These are phyloP conservation scores for Durotheca rogersii DNA, from an alignment of 495 filamentous ascomycete species.

Conservation along the genomic window DNA sequence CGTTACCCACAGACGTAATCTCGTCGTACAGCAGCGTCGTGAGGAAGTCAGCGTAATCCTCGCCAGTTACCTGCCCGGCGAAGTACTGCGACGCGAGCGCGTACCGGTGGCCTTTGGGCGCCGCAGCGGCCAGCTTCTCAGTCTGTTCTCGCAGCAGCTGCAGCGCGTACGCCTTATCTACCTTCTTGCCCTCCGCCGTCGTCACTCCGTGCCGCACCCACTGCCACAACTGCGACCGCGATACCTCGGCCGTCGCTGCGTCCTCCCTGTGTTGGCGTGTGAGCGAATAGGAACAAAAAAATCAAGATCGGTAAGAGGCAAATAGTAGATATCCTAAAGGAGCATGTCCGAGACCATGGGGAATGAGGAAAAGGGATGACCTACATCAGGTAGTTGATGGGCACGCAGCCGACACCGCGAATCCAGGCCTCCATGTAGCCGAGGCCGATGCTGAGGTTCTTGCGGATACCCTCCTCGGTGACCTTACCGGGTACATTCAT, in stretches of 20 bases:
- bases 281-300: too few species aligned
- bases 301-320: too few species aligned
- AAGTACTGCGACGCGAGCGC: constrained; percentile 91
- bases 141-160: constrained; percentile 84
- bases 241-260: constrained; percentile 94
- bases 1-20: constrained; percentile 78
- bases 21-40: constrained; percentile 92
- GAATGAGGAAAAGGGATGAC: constrained; percentile 15
- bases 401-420: constrained; percentile 90
- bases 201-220: constrained; percentile 85
- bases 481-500: constrained; percentile 95
- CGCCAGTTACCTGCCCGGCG: constrained; percentile 86
- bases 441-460: constrained; percentile 96
- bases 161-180: constrained; percentile 88
- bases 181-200: constrained; percentile 85
- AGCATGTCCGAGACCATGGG: too few species aligned
- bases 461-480: constrained; percentile 94
- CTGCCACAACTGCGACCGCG: constrained; percentile 91
- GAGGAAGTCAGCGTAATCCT: constrained; percentile 97
- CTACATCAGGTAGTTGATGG: constrained; percentile 97
- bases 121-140: constrained; percentile 70
- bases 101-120: constrained; percentile 88
- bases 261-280: constrained; percentile 64
- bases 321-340: too few species aligned
- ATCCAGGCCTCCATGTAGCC: constrained; percentile 99